A percentile compares a stretch with the other conserved stretches of the same genome.
Evolutionary conservation across 768 basidiomycete genomes (phyloP).

Genomic region (Amanita pallidorosea): DNA sequence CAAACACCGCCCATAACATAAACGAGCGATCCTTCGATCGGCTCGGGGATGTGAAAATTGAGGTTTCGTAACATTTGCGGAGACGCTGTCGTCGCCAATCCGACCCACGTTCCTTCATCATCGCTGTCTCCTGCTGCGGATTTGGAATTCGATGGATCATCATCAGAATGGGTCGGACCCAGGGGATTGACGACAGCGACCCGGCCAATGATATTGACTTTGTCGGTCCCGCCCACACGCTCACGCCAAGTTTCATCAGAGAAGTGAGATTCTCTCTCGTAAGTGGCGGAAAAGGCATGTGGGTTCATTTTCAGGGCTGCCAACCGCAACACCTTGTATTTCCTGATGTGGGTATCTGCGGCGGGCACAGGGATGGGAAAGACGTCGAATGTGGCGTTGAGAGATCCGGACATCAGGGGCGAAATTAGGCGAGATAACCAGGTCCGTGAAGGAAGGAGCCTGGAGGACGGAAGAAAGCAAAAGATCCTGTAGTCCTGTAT

Average conservation of each 20-base stretch:
- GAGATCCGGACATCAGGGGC: background rate
- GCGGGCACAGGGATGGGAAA: conserved; percentile 13
- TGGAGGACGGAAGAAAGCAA: background rate
- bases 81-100: conserved; percentile 7
- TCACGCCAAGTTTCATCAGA: conserved; percentile 15
- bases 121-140: background rate
- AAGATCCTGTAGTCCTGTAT: too few relatives aligned
- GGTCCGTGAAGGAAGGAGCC: background rate
- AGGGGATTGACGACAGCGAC: background rate
- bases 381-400: conserved; percentile 4
- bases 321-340: conserved; percentile 16
- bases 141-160: background rate
- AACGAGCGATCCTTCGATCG: conserved; percentile 1
- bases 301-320: conserved; percentile 17
- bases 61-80: background rate
- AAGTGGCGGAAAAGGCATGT: conserved; percentile 18
- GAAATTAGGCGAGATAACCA: background rate
- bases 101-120: conserved; percentile 6
- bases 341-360: conserved; percentile 10
- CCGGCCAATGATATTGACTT: conserved; percentile 11
- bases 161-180: conserved; percentile 8
- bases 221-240: conserved; percentile 13
- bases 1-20: conserved; percentile 14
- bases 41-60: background rate
- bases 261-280: conserved; percentile 14